These are phyloP conservation scores for Neofusicoccum cordaticola DNA, from an alignment of 2,329 filamentous ascomycete species.

Conservation along the genomic window DNA sequence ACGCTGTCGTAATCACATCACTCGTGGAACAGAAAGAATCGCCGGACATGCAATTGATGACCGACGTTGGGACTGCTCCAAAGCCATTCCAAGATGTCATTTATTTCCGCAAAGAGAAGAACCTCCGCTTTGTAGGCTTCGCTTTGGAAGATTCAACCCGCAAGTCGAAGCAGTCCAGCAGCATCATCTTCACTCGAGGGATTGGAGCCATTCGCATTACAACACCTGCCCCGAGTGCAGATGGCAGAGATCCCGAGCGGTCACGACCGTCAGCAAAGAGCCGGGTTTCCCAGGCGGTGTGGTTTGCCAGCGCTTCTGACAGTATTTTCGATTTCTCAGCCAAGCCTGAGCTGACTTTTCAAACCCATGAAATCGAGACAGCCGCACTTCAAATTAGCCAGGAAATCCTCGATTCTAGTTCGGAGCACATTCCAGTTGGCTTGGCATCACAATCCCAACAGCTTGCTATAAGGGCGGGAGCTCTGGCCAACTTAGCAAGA, in stretches of 20 bases:
- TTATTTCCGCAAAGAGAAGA: constrained; percentile 62
- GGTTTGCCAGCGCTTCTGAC: constrained; percentile 77
- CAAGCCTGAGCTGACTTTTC: constrained; percentile 64
- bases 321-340: constrained; percentile 86
- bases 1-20: constrained; percentile 74
- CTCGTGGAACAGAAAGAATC: constrained; percentile 65
- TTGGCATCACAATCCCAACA: constrained; percentile 77
- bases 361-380: constrained; percentile 65
- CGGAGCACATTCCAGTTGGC: constrained; percentile 39
- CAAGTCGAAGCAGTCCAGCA: constrained; percentile 39
- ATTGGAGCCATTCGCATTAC: constrained; percentile 58
- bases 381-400: constrained; percentile 77
- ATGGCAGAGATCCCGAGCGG: constrained; percentile 44
- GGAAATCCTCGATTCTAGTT: constrained; percentile 76
- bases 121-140: constrained; percentile 50
- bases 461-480: constrained; percentile 67
- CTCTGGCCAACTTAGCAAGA: constrained; percentile 70
- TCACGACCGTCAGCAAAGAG: constrained; percentile 71
- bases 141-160: constrained; percentile 45
- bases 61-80: constrained; percentile 29
- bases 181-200: constrained; percentile 55
- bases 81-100: constrained; percentile 81
- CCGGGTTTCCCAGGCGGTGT: constrained; percentile 92
- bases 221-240: constrained; percentile 57
- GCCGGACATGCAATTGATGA: constrained; percentile 71